These are phyloP conservation scores for Dichotomopilus funicola DNA, from an alignment of 2,329 filamentous ascomycete genomes.

Conservation along the genomic window DNA sequence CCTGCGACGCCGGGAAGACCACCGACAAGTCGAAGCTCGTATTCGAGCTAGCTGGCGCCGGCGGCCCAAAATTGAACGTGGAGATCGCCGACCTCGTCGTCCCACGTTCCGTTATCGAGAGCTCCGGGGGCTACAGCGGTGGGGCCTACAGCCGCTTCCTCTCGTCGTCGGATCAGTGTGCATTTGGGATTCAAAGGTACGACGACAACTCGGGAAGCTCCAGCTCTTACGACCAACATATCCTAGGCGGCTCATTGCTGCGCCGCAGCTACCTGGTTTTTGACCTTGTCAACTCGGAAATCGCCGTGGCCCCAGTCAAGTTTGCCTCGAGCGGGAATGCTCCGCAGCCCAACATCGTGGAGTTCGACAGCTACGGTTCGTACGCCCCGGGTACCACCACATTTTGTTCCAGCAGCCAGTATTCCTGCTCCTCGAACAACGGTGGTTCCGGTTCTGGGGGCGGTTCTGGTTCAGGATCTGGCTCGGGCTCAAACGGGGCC, in stretches of 20 bases:
- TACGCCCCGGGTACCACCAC: constrained; percentile 23
- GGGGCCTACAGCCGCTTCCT: neutral
- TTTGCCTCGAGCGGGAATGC: constrained; percentile 14
- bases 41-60: constrained; percentile 24
- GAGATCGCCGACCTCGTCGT: constrained; percentile 28
- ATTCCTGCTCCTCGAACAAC: neutral
- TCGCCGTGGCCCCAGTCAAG: constrained; percentile 28
- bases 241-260: constrained; percentile 25
- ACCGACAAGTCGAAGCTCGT: constrained; percentile 20
- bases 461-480: constrained; percentile 4
- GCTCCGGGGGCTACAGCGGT: neutral
- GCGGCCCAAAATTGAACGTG: constrained; percentile 26
- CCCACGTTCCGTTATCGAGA: constrained; percentile 1
- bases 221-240: constrained; percentile 9
- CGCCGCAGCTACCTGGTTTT: constrained; percentile 31
- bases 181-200: constrained; percentile 30
- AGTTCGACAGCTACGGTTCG: constrained; percentile 26
- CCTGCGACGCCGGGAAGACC: constrained; percentile 23
- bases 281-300: constrained; percentile 28
- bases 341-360: constrained; percentile 21
- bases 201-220: neutral
- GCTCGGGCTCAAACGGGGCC: neutral
- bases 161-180: constrained; percentile 16
- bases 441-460: neutral
- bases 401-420: constrained; percentile 13